Conservation (phyloP, 1,284 basidiomycete genomes). For the Inonotus obliquus region DNA sequence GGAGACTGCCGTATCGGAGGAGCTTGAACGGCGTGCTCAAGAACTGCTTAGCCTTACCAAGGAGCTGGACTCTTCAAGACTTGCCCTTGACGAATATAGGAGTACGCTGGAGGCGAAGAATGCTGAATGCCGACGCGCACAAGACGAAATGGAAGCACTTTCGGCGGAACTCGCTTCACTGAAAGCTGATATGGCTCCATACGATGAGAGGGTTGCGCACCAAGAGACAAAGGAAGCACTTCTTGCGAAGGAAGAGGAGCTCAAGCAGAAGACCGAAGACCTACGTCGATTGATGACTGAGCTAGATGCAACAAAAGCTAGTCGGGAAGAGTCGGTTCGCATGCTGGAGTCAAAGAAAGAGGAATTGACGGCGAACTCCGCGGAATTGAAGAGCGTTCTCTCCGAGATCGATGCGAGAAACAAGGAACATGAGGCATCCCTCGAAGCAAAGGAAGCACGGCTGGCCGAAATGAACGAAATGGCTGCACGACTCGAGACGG, state of each 20-base stretch:
- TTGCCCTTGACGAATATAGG: background rate
- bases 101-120: background rate
- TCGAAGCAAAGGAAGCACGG: background rate
- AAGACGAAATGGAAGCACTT: background rate
- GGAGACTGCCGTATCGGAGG: background rate
- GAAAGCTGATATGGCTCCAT: background rate
- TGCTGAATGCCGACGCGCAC: background rate
- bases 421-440: background rate
- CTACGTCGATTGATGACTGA: background rate
- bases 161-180: background rate
- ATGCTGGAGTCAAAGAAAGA: background rate
- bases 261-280: background rate
- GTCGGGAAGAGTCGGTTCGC: background rate
- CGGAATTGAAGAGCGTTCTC: background rate
- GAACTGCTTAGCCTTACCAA: conserved; percentile 1
- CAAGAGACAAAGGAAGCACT: background rate
- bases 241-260: background rate
- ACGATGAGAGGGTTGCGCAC: background rate
- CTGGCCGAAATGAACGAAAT: background rate
- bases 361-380: background rate
- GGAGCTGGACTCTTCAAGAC: conserved; percentile 1
- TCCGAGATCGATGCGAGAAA: conserved; percentile 5
- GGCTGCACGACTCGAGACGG: conserved; percentile 2
- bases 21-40: background rate
- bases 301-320: conserved; percentile 1